These are phyloP conservation scores for Coemansia sp. DNA, from an alignment of 192 early-diverging fungal species.

Conservation along the genomic window DNA sequence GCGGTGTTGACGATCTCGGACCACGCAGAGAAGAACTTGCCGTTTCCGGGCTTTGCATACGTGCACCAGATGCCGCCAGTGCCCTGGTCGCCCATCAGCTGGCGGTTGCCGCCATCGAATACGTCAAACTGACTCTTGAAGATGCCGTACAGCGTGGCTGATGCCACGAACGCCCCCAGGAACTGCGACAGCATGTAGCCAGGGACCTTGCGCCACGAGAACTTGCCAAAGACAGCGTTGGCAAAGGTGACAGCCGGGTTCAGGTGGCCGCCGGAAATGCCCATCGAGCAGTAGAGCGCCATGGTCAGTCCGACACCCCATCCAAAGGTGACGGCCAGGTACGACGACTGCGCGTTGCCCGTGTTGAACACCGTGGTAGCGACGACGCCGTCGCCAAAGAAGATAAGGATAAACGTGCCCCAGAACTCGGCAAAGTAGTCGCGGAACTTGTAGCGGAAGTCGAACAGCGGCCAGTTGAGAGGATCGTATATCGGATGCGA, in stretches of 20 bases:
- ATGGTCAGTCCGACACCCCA: constrained; percentile 66
- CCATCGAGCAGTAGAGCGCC: constrained; percentile 61
- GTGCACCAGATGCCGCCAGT: constrained; percentile 68
- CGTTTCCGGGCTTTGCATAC: constrained; percentile 57
- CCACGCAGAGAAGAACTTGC: constrained; percentile 55
- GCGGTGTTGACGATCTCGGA: constrained; percentile 70
- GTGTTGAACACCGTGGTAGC: constrained; percentile 51
- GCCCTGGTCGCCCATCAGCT: constrained; percentile 46
- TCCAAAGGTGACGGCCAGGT: constrained; percentile 58
- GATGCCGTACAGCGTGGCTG: constrained; percentile 63
- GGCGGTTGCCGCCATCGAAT: constrained; percentile 55
- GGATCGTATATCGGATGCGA: constrained; percentile 43
- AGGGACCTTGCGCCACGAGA: constrained; percentile 66
- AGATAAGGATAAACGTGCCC: constrained; percentile 65
- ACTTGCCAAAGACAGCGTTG: constrained; percentile 63
- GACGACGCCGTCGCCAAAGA: constrained; percentile 66
- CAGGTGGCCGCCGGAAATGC: constrained; percentile 70
- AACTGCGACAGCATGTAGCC: constrained; percentile 65
- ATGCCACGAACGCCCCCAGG: constrained; percentile 68
- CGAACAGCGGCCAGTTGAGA: constrained; percentile 42
- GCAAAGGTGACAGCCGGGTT: constrained; percentile 76
- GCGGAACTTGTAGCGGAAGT: constrained; percentile 42
- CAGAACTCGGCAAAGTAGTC: constrained; percentile 74
- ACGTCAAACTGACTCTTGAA: constrained; percentile 61
- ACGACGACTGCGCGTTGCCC: constrained; percentile 40